Conservation (phyloP, 257 asterid genomes). For the Cruciata laevipes region DNA sequence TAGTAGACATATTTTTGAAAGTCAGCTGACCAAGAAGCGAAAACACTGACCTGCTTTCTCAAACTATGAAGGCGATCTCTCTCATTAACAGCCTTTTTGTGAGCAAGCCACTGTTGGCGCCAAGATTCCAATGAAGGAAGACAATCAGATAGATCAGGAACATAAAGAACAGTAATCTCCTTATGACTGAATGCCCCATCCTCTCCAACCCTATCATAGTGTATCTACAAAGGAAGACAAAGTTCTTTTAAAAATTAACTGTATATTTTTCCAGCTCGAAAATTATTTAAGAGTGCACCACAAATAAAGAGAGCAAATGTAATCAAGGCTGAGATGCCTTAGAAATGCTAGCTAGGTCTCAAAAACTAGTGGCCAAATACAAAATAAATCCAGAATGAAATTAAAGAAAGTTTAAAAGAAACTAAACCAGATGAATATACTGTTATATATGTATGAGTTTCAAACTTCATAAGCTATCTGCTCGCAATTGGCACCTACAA, state of each 20-base stretch:
- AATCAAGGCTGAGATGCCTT: neutral
- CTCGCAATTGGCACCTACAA: neutral
- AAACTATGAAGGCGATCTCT: conserved; percentile 44
- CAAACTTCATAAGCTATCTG: neutral
- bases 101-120: conserved; percentile 77
- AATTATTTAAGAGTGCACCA: neutral
- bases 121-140: conserved; percentile 82
- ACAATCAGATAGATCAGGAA: conserved; percentile 84
- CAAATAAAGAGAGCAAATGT: neutral
- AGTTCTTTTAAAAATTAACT: neutral
- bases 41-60: conserved; percentile 52
- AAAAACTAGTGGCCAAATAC: neutral
- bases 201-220: conserved; percentile 82
- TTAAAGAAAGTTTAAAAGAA: neutral
- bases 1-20: neutral
- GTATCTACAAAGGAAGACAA: conserved; percentile 49
- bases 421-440: neutral
- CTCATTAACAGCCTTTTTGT: conserved; percentile 58
- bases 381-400: neutral
- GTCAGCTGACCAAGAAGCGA: no score
- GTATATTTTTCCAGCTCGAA: neutral
- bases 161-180: conserved; percentile 79
- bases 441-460: neutral
- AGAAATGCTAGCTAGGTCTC: neutral
- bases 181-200: conserved; percentile 85